These are phyloP conservation scores for Ramaria sp. DNA, from an alignment of 768 basidiomycete genomes.

Conservation along the genomic window DNA sequence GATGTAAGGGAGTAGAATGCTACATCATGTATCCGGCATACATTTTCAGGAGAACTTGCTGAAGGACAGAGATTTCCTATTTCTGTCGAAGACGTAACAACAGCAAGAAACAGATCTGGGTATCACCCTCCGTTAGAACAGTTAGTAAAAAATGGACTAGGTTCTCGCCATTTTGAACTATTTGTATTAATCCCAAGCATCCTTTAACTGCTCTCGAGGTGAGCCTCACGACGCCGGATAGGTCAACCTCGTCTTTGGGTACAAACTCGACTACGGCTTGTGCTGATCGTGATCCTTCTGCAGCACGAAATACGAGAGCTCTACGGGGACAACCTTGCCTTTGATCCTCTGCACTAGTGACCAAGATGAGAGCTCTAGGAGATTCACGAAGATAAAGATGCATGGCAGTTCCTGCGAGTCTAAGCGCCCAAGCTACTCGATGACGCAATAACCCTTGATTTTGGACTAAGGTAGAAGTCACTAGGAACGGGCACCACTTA, in stretches of 20 bases:
- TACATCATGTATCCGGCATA: constrained; percentile 80
- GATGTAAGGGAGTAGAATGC: constrained; percentile 83
- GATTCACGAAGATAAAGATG: constrained; percentile 60
- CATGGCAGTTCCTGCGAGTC: constrained; percentile 32
- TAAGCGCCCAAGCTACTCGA: not conserved
- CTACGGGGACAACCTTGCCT: constrained; percentile 44
- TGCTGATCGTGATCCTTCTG: constrained; percentile 29
- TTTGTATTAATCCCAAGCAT: constrained; percentile 70
- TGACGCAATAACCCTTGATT: no score
- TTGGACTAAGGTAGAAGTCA: no score
- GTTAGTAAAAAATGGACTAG: not conserved
- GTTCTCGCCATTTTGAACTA: constrained; percentile 47
- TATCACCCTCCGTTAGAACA: constrained; percentile 6
- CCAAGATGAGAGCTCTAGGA: constrained; percentile 63
- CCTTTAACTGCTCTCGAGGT: constrained; percentile 70
- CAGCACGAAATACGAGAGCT: constrained; percentile 64
- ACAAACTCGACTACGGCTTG: constrained; percentile 86
- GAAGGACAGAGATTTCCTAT: constrained; percentile 62
- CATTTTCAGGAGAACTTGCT: constrained; percentile 44
- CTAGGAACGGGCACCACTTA: no score
- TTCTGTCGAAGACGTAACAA: constrained; percentile 67
- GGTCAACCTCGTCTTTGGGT: constrained; percentile 59
- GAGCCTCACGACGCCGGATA: constrained; percentile 48
- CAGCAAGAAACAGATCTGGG: constrained; percentile 75
- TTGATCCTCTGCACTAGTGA: constrained; percentile 60